Evolutionary conservation across 805 yeast species (phyloP), one percentile per base, ranked within the genome.

Genomic region (Vanderwaltozyma verrucispora): DNA sequence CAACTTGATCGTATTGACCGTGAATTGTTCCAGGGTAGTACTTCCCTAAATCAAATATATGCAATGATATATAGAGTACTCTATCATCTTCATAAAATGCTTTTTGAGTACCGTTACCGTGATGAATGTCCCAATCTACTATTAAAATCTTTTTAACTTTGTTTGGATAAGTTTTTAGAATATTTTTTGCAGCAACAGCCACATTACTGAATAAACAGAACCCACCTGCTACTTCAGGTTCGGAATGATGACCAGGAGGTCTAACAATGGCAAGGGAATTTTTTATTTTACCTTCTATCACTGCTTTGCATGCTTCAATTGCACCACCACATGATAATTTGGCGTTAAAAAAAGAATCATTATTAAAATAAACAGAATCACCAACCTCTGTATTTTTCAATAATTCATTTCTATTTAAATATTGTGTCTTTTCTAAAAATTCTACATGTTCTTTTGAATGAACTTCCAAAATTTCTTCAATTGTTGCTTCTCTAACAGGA

Each of bases 161-260:
- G 50, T 88, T 96, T 0, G 96, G 95, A 58, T 86, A 89, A 40
- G 72, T 68, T 48, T 77, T 77, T 39, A 92, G 63, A 46, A 88
- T 80, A 43, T 80, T 77, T 51, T 83, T 82, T 15, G 96, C 95
- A 2, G 98, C 97, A 15, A 92, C 96, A 0, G 97, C 96, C 19
- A 92, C 98, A 54, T 92, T 92, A 43, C 94, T 81, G 55, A 92
- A 92, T 31, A 92, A 65, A 63, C 98, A 92, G 57, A 92, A 92
- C 13, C 98, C 98, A 32, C 96, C 96, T 0, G 97, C 94, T 12
- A 87, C 68, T 47, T 85, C 92, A 2, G 98, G 97, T 54, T 92
- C 98, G 1, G 98, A 96, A 56, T 92, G 98, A 64, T 92, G 98
- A 5, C 98, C 98, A 0, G 98, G 98, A 2, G 98, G 98, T 47